phyloP scores from a whole-genome alignment of 2,329 filamentous ascomycete species.

The Pestalotiopsis fici region DNA sequence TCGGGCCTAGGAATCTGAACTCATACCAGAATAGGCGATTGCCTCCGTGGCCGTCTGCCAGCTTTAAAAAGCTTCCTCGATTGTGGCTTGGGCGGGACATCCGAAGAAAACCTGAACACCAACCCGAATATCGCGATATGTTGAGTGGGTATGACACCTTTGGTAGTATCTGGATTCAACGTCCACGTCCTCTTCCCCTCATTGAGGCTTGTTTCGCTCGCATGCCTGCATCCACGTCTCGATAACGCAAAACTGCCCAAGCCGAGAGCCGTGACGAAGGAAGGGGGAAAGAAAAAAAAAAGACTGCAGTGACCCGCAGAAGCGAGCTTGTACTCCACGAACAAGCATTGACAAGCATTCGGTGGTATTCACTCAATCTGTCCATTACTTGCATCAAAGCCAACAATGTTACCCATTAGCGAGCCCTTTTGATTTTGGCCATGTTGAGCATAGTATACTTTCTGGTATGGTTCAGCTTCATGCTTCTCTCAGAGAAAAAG shows the following conservation, averaged over 20 bases:
- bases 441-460: neutral
- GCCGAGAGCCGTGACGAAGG: neutral
- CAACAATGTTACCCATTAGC: neutral
- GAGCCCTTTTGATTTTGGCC: neutral
- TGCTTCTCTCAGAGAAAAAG: neutral
- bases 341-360: neutral
- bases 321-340: conserved; percentile 3
- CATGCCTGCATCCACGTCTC: neutral
- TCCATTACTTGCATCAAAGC: neutral
- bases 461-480: neutral
- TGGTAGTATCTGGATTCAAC: neutral
- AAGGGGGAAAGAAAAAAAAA: too few species aligned
- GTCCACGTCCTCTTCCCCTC: neutral
- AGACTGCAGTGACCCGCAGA: conserved; percentile 3
- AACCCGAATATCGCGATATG: neutral
- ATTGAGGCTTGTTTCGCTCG: neutral
- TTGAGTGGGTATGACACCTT: neutral
- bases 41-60: neutral
- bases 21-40: neutral
- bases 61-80: neutral
- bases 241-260: neutral
- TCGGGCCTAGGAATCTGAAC: neutral
- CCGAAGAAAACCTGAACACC: neutral
- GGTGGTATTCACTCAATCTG: neutral
- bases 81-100: neutral